Conservation (phyloP, 2,329 filamentous ascomycete species). For the Chrysoporthe puriensis region DNA sequence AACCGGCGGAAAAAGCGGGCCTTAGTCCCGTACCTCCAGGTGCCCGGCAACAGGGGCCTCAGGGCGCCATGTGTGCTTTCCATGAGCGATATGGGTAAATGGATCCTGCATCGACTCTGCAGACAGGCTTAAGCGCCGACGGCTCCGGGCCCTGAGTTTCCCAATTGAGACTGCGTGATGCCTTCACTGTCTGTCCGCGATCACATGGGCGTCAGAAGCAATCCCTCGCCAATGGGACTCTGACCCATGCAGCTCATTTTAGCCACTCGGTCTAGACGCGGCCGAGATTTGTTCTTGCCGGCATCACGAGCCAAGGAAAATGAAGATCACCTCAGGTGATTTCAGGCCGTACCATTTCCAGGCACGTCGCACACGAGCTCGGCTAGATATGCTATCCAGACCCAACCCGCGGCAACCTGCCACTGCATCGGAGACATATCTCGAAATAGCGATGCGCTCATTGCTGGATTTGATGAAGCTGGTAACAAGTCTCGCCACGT, state of each 20-base stretch:
- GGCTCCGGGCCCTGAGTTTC: constrained; percentile 11
- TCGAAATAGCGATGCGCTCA: constrained; percentile 23
- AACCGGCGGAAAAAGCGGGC: constrained; percentile 23
- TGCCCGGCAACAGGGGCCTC: constrained; percentile 5
- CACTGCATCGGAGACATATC: constrained; percentile 24
- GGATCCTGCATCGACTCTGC: not conserved
- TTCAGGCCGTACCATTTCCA: constrained; percentile 8
- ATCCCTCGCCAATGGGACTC: constrained; percentile 11
- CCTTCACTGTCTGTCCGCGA: constrained; percentile 9
- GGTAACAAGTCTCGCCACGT: not conserved
- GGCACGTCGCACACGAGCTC: not conserved
- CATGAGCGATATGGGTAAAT: constrained; percentile 3
- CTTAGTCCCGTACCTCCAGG: constrained; percentile 23
- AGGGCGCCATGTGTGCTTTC: not conserved
- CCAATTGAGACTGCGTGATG: constrained; percentile 17
- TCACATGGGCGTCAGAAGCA: constrained; percentile 1
- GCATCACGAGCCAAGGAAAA: constrained; percentile 18
- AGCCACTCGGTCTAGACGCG: constrained; percentile 5
- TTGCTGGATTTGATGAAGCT: constrained; percentile 22
- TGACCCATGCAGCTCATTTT: constrained; percentile 26
- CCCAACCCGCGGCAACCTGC: constrained; percentile 16
- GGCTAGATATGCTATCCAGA: not conserved
- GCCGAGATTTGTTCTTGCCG: constrained; percentile 4
- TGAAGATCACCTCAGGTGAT: constrained; percentile 23
- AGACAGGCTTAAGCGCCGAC: constrained; percentile 2